Base-by-base conservation (phyloP, 257 asterid genomes). In the Forsythia viridissima region DNA sequence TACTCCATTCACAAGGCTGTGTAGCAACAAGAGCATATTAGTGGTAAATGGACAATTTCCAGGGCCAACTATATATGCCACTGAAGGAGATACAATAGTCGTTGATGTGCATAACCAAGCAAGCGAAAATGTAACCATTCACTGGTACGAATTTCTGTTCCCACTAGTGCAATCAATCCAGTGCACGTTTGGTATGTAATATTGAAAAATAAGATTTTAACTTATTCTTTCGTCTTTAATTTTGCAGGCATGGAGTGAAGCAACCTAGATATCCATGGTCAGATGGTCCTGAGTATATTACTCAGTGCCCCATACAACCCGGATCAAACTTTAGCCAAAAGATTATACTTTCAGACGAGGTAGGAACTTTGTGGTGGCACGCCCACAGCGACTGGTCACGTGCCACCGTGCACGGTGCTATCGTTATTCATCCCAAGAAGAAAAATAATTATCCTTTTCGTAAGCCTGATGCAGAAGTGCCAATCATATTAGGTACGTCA, bases 291-390 rank as follows among this genome's bases (percentile, higher is more conserved):
- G 87, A 76, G 16, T 86, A 16, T 11, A 65, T 90, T 3, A 88
- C 93, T 0, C 90, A 83, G 4, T 88, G 93, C 46, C 92, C 93
- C 0, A 82, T 90, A 4, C 75, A 12, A 10, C 91, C 90, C 0
- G 91, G 90, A 4, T 34, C 73, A 1, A 83, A 10, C 5, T 89
- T 89, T 61, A 74, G 46, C n/a, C 91, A 89, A 57, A 80, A 36
- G 42, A 61, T 89, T 0, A 43, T 82, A 5, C 61, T 83, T 3
- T 83, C 90, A 1, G 81, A 84, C 2, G 91, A 89, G 80, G 75
- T 79, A 18, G 93, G 93, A 39, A 87, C 91, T 1, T 4, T 89
- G 1, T 89, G 89, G 90, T 89, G 93, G 93, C 93, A 89, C 65
- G 93, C 91, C 3, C 93, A 90, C 6, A 86, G 85, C 44, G 88